Evolutionary conservation across 305 asterid genomes (phyloP).

Genomic region (Fraxinus paxiana): DNA sequence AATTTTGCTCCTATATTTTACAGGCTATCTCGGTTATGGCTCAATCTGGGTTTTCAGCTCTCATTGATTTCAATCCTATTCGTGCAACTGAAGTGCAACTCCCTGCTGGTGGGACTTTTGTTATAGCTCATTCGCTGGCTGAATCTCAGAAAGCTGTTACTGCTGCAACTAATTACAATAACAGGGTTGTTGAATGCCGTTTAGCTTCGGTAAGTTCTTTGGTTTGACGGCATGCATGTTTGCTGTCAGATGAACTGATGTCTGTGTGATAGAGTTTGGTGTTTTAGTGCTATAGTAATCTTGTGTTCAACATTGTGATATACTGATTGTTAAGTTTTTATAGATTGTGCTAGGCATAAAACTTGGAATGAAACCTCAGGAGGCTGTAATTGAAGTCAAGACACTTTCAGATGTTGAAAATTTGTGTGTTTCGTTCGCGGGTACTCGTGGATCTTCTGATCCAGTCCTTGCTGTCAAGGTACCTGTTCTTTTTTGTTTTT

Average conservation of each 20-base stretch:
- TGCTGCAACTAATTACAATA: conserved; percentile 86
- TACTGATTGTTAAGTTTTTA: conserved; percentile 22
- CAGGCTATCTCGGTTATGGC: conserved; percentile 97
- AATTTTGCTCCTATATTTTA: neutral
- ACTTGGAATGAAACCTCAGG: conserved; percentile 70
- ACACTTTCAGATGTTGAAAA: conserved; percentile 90
- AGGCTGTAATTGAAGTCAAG: conserved; percentile 61
- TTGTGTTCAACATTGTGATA: neutral
- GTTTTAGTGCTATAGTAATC: neutral
- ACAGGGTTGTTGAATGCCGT: conserved; percentile 89
- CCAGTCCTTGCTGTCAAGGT: conserved; percentile 84
- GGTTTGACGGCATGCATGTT: neutral
- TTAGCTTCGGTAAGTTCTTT: conserved; percentile 73
- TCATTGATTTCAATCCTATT: conserved; percentile 89
- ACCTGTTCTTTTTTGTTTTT: conserved; percentile 13
- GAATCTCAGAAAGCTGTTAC: conserved; percentile 96
- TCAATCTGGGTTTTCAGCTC: conserved; percentile 79
- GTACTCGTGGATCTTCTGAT: conserved; percentile 63
- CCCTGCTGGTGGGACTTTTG: conserved; percentile 82
- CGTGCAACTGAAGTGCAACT: conserved; percentile 84
- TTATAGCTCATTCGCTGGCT: conserved; percentile 84
- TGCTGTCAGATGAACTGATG: neutral
- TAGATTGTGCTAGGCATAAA: conserved; percentile 77
- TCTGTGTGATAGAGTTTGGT: neutral
- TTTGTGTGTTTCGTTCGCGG: conserved; percentile 64